Evolutionary conservation across 1,139 yeast genomes (phyloP).

Genomic region (Zygoascus hellenicus): DNA sequence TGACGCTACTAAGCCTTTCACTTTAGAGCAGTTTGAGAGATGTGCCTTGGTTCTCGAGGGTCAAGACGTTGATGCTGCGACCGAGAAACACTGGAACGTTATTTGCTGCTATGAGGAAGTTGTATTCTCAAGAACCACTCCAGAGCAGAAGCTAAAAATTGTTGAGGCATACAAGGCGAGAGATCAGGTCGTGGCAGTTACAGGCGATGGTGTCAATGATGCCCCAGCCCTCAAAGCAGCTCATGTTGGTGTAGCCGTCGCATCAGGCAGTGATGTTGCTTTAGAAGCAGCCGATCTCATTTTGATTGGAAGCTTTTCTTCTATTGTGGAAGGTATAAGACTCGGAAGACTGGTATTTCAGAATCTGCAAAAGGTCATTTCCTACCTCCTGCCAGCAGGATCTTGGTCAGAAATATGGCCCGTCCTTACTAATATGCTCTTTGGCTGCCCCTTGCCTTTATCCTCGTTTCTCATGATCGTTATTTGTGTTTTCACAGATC

Average conservation of each 20-base stretch:
- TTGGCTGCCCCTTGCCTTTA: conserved; percentile 48
- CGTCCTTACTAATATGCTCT: conserved; percentile 43
- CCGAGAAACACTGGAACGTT: conserved; percentile 42
- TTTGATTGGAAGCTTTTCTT: conserved; percentile 38
- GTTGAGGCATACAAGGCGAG: conserved; percentile 46
- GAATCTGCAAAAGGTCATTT: conserved; percentile 46
- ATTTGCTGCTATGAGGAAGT: conserved; percentile 38
- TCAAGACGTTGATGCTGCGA: conserved; percentile 35
- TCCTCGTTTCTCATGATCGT: conserved; percentile 50
- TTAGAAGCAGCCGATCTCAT: conserved; percentile 52
- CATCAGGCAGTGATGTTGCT: conserved; percentile 51
- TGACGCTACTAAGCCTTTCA: conserved; percentile 6
- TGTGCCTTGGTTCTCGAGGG: conserved; percentile 26
- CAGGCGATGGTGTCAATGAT: conserved; percentile 52
- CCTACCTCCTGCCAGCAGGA: conserved; percentile 51
- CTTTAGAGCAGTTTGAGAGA: conserved; percentile 6
- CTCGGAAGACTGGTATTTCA: conserved; percentile 44
- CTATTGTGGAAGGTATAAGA: conserved; percentile 44
- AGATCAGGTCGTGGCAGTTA: conserved; percentile 45
- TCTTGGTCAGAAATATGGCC: conserved; percentile 51
- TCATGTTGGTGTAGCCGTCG: conserved; percentile 49
- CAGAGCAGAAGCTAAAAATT: conserved; percentile 47
- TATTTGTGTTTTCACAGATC: conserved; percentile 44
- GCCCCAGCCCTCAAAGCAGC: conserved; percentile 50
- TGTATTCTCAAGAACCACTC: conserved; percentile 51